Percentiles rank a stretch among this genome's conserved stretches.
phyloP scores from a whole-genome alignment of 2,329 filamentous ascomycete genomes.

The Pyrenophora tritici-repentis region DNA sequence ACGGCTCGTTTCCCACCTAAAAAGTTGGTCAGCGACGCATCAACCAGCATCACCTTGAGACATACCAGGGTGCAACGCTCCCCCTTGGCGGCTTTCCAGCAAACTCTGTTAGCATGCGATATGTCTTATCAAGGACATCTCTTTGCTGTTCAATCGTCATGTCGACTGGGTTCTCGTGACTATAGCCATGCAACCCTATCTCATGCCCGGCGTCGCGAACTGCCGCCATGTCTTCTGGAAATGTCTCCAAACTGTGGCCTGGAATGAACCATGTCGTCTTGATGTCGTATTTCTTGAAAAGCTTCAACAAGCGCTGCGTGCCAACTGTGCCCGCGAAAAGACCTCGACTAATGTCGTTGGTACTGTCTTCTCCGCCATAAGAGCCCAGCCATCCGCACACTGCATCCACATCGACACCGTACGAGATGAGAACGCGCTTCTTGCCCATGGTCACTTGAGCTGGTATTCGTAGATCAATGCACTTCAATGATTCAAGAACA shows the following conservation, averaged over 20 bases:
- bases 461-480: not conserved
- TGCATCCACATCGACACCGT: slow-evolving; percentile 75
- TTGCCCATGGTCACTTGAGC: slow-evolving; percentile 45
- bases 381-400: slow-evolving; percentile 72
- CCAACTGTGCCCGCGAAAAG: slow-evolving; percentile 73
- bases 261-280: slow-evolving; percentile 71
- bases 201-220: slow-evolving; percentile 67
- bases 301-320: slow-evolving; percentile 67
- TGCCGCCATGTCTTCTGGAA: slow-evolving; percentile 64
- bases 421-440: slow-evolving; percentile 62
- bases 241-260: slow-evolving; percentile 65
- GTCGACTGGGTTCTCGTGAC: slow-evolving; percentile 70
- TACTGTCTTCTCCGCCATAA: slow-evolving; percentile 73
- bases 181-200: slow-evolving; percentile 70
- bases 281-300: slow-evolving; percentile 74
- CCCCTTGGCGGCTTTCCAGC: slow-evolving; percentile 71
- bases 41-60: too few relatives aligned
- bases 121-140: slow-evolving; percentile 77
- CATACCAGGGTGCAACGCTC: slow-evolving; percentile 69
- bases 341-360: slow-evolving; percentile 71
- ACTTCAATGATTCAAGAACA: not conserved
- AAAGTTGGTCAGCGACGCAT: slow-evolving; percentile 44
- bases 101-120: slow-evolving; percentile 71
- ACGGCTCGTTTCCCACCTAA: slow-evolving; percentile 67
- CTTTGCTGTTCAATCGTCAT: slow-evolving; percentile 76